A percentile compares a stretch with the other conserved stretches of the same genome.
phyloP scores from a whole-genome alignment of 352 stramenopile species.

The Globisporangium canariense region DNA sequence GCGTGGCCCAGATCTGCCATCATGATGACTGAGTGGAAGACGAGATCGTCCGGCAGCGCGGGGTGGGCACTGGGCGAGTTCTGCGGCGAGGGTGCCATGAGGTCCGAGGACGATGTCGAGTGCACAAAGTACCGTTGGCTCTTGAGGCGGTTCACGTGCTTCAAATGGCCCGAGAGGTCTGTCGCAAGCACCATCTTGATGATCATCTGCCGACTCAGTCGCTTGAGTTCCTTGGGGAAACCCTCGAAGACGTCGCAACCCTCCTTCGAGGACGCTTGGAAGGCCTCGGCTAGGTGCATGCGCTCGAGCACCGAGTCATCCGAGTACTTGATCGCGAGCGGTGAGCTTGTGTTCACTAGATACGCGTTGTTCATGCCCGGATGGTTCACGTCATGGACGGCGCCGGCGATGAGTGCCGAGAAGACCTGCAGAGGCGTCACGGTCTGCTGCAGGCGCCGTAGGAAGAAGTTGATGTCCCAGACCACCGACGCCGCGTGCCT shows the following conservation, averaged over 20 bases:
- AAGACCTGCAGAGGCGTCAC: constrained; percentile 51
- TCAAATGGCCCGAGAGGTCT: constrained; percentile 72
- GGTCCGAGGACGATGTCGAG: constrained; percentile 27
- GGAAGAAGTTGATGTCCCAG: constrained; percentile 71
- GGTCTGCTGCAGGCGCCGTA: constrained; percentile 39
- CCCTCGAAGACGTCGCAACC: constrained; percentile 69
- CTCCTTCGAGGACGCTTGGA: constrained; percentile 61
- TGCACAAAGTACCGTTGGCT: constrained; percentile 60
- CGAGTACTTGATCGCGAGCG: constrained; percentile 91
- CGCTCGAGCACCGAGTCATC: constrained; percentile 90
- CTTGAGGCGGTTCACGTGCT: constrained; percentile 73
- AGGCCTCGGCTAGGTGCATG: constrained; percentile 72
- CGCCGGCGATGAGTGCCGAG: constrained; percentile 84
- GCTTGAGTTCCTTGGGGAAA: constrained; percentile 45
- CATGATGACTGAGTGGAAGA: constrained; percentile 72
- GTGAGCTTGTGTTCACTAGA: constrained; percentile 75
- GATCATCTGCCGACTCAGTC: constrained; percentile 61
- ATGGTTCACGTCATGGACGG: constrained; percentile 92
- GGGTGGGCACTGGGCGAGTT: neutral
- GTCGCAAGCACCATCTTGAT: constrained; percentile 85
- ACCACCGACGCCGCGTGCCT: constrained; percentile 71
- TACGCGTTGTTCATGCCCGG: constrained; percentile 91
- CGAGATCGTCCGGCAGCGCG: constrained; percentile 39
- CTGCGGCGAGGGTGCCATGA: constrained; percentile 6
- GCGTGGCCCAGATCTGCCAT: constrained; percentile 72